A percentile compares a stretch with the other conserved stretches of the same genome.
These are phyloP conservation scores for Pterulicium gracile DNA, from an alignment of 1,284 basidiomycete species.

Conservation along the genomic window DNA sequence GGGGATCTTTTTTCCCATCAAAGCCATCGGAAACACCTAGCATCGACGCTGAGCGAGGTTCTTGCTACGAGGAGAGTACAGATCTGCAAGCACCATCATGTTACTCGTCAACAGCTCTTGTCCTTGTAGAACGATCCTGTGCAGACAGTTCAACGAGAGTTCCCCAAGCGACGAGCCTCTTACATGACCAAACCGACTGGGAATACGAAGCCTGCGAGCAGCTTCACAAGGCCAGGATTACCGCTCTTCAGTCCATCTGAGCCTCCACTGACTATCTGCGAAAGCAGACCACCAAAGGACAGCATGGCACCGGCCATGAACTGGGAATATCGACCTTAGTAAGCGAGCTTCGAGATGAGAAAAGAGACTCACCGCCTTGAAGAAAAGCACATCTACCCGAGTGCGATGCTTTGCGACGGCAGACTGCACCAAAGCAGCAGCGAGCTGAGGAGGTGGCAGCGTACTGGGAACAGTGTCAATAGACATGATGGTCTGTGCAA, in stretches of 20 bases:
- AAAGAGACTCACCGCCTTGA: conserved; percentile 46
- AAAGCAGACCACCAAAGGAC: conserved; percentile 61
- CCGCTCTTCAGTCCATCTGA: conserved; percentile 34
- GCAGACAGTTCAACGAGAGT: background rate
- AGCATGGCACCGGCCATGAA: conserved; percentile 59
- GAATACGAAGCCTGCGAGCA: conserved; percentile 57
- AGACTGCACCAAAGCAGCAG: conserved; percentile 42
- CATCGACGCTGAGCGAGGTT: background rate
- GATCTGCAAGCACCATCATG: conserved; percentile 45
- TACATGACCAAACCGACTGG: conserved; percentile 70
- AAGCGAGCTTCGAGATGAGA: background rate
- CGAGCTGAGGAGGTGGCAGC: conserved; percentile 48
- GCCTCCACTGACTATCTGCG: conserved; percentile 50
- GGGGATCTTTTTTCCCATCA: conserved; percentile 46
- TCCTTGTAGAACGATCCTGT: conserved; percentile 63
- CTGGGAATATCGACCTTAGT: conserved; percentile 19
- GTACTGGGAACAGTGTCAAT: conserved; percentile 29
- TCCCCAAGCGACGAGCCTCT: conserved; percentile 11
- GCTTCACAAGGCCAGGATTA: conserved; percentile 59
- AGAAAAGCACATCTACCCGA: conserved; percentile 46
- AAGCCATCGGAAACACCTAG: conserved; percentile 60
- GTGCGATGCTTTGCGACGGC: conserved; percentile 54
- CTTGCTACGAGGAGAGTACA: conserved; percentile 4
- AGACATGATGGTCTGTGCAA: background rate
- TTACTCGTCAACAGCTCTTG: conserved; percentile 65